phyloP scores from a whole-genome alignment of 2,329 filamentous ascomycete genomes.

The Cladophialophora immunda region DNA sequence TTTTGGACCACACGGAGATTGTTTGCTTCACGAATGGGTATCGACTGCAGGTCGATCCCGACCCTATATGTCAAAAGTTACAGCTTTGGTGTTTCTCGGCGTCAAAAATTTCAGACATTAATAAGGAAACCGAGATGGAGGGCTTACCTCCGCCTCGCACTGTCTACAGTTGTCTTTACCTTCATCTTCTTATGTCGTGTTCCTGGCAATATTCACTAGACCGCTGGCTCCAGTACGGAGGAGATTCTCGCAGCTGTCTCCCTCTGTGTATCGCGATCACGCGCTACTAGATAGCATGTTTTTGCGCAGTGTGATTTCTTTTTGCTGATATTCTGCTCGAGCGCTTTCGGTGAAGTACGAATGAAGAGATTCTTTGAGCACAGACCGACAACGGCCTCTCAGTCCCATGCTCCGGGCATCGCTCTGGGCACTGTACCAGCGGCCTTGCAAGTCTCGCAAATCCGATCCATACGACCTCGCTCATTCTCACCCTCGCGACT shows the following conservation, averaged over 20 bases:
- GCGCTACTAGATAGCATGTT: no score
- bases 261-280: no score
- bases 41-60: no score
- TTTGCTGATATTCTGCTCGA: neutral
- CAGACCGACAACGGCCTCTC: neutral
- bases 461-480: neutral
- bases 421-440: conserved; percentile 10
- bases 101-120: no score
- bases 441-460: conserved; percentile 19
- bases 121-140: no score
- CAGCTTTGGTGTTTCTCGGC: neutral
- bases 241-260: no score
- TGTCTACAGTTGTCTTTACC: neutral
- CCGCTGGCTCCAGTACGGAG: no score
- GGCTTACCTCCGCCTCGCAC: no score
- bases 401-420: conserved; percentile 28
- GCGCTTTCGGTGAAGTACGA: neutral
- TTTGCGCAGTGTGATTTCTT: no score
- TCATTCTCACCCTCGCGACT: neutral
- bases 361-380: neutral
- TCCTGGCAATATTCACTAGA: no score
- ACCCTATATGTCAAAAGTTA: neutral
- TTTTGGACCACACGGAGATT: no score
- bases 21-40: no score
- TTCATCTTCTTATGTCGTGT: neutral